These are phyloP conservation scores for Globisporangium nodosum DNA, from an alignment of 352 stramenopile species.

Conservation along the genomic window DNA sequence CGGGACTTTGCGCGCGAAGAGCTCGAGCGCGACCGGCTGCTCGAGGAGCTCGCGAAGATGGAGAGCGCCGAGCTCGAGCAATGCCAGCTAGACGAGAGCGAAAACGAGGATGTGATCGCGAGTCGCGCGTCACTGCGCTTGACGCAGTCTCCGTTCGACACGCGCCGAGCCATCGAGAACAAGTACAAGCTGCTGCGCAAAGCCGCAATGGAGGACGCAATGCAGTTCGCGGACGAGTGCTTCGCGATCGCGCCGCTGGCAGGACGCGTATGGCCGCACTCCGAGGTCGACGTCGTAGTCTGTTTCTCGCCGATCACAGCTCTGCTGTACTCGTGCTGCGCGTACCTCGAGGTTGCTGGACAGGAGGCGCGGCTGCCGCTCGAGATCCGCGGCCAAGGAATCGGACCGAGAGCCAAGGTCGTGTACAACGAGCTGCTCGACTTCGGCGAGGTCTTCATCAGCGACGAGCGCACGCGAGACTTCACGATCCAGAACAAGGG, in stretches of 20 bases:
- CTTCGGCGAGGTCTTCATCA: slow-evolving; percentile 95
- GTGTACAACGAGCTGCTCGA: slow-evolving; percentile 93
- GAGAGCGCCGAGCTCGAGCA: slow-evolving; percentile 60
- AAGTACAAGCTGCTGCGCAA: slow-evolving; percentile 92
- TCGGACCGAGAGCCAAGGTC: slow-evolving; percentile 90
- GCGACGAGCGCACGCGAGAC: slow-evolving; percentile 79
- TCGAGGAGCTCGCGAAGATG: slow-evolving; percentile 81
- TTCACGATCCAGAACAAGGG: slow-evolving; percentile 92
- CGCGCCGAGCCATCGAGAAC: slow-evolving; percentile 61
- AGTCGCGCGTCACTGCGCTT: slow-evolving; percentile 13
- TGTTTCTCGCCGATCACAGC: slow-evolving; percentile 85
- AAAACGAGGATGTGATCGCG: slow-evolving; percentile 17
- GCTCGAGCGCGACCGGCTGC: slow-evolving; percentile 68
- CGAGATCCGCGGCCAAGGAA: slow-evolving; percentile 85
- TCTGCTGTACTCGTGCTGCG: slow-evolving; percentile 70
- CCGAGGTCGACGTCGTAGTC: slow-evolving; percentile 88
- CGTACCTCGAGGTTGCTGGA: slow-evolving; percentile 89
- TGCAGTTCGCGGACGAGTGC: slow-evolving; percentile 94
- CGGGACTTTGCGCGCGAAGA: slow-evolving; percentile 64
- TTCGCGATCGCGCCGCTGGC: slow-evolving; percentile 87
- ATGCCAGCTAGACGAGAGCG: slow-evolving; percentile 22
- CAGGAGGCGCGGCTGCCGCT: slow-evolving; percentile 87
- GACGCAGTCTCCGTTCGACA: slow-evolving; percentile 52
- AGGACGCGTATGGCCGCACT: slow-evolving; percentile 91
- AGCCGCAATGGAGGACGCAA: slow-evolving; percentile 83